phyloP scores from a whole-genome alignment of 352 stramenopile species.

The Phytophthora sp. region DNA sequence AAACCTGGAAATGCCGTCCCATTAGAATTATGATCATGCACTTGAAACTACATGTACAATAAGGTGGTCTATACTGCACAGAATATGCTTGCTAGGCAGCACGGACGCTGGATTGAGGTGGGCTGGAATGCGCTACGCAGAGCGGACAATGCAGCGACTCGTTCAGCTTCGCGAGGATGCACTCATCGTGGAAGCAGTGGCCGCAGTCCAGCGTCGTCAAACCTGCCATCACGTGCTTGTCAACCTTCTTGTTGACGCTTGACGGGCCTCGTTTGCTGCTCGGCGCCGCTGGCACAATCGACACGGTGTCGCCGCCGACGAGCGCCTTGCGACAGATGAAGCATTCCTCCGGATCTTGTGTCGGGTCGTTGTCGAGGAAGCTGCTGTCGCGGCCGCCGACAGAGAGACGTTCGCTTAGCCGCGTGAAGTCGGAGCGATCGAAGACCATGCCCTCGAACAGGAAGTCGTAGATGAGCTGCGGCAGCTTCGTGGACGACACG shows the following conservation, averaged over 20 bases:
- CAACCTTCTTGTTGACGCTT: constrained; percentile 23
- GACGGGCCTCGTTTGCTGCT: constrained; percentile 16
- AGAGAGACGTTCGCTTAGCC: constrained; percentile 63
- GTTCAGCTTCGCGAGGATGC: constrained; percentile 86
- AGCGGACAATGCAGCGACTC: constrained; percentile 69
- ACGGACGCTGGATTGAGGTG: constrained; percentile 15
- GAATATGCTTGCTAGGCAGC: constrained; percentile 7
- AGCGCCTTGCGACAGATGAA: constrained; percentile 62
- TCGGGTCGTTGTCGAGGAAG: constrained; percentile 36
- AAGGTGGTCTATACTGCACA: constrained; percentile 1
- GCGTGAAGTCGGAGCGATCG: constrained; percentile 66
- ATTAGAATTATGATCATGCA: constrained; percentile 28
- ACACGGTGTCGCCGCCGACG: constrained; percentile 39
- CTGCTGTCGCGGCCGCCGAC: constrained; percentile 38
- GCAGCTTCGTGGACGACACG: constrained; percentile 62
- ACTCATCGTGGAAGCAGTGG: constrained; percentile 89
- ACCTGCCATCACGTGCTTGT: constrained; percentile 45
- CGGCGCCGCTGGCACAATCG: constrained; percentile 43
- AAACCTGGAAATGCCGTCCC: constrained; percentile 6
- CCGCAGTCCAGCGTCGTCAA: constrained; percentile 82
- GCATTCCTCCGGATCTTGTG: constrained; percentile 51
- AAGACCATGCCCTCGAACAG: constrained; percentile 87
- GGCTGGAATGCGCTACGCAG: constrained; percentile 37
- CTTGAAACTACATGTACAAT: neutral
- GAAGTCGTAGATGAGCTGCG: constrained; percentile 80